Evolutionary conservation across 164 flowering plant genomes (phyloP), one percentile per base, ranked within the genome.

Genomic region (Berberis thunbergii): DNA sequence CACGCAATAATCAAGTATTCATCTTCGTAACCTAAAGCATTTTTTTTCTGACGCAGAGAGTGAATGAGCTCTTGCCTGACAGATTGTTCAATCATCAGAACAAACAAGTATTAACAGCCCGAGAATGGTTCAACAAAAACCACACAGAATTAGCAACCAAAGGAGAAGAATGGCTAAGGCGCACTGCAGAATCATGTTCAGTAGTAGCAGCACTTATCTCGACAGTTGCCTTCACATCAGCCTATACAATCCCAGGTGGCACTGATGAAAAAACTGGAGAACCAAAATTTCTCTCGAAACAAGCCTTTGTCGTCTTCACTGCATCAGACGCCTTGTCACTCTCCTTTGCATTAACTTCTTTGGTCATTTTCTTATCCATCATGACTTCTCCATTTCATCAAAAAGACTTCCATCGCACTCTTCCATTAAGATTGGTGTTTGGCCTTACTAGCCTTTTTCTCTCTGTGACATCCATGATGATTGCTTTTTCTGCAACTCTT

Each of bases 181-280:
- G 53, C n/a, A 63, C 65, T 1, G 45, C 65, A 43, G 41, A 43
- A 43, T 42, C 45, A 6, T 63, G 57, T n/a, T 63, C 50, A 26
- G 53, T 77, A 7, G 77, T 66, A 0, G 73, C 68, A 1, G 43
- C 75, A 4, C 72, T 77, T 45, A 69, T 69, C 43, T 64, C 70
- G 1, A 67, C 76, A 3, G 56, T 74, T 0, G 63, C 65, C 54
- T 77, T 77, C 62, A 44, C 73, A 10, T 64, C 74, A 6, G 62
- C 70, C 2, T 66, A 72, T 42, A 67, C 69, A 0, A 45, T 69
- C 1, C 80, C 77, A 1, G 77, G 80, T 1, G 75, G 74, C 1
- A 66, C 60, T 13, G 13, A 43, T 6, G 61, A 49, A 6, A 7
- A 45, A 1, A 61, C 2, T 2, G 41, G 63, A 3, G n/a, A 48